These are phyloP conservation scores for Vitis riparia DNA, from an alignment of 164 flowering plant species.

Conservation along the genomic window DNA sequence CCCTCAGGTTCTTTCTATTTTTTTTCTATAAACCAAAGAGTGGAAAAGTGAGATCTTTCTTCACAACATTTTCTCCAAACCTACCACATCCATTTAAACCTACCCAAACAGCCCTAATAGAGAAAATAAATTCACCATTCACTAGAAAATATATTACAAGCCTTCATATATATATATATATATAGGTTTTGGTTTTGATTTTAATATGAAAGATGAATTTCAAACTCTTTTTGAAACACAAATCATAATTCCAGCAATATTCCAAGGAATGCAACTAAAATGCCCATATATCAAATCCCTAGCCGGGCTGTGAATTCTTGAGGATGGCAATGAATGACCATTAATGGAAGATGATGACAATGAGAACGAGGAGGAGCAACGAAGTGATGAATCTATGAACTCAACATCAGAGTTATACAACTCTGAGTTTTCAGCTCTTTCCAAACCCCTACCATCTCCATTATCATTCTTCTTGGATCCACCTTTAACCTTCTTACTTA, in stretches of 20 bases:
- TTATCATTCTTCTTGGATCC: not conserved
- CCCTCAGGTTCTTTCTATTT: no score
- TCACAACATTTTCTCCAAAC: no score
- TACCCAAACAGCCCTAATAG: no score
- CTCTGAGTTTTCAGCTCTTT: slow-evolving; percentile 14
- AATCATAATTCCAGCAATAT: slow-evolving; percentile 11
- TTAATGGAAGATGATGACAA: slow-evolving; percentile 19
- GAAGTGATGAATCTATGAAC: slow-evolving; percentile 8
- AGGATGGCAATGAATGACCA: slow-evolving; percentile 7
- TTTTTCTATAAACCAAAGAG: no score
- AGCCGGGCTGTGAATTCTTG: slow-evolving; percentile 2
- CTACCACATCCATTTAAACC: no score
- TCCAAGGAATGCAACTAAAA: slow-evolving; percentile 37
- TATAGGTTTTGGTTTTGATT: no score
- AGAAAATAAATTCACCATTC: no score
- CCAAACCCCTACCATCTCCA: not conserved
- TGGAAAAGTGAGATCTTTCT: no score
- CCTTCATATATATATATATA: no score
- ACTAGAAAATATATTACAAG: no score
- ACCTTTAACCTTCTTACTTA: slow-evolving; percentile 1
- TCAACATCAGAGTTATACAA: slow-evolving; percentile 24
- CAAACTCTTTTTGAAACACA: slow-evolving; percentile 13
- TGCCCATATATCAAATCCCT: slow-evolving; percentile 6
- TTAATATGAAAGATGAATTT: not conserved
- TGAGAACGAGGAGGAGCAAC: slow-evolving; percentile 21